Evolutionary conservation across 2,329 filamentous ascomycete genomes (phyloP).

Genomic region (Colletotrichum agaves): DNA sequence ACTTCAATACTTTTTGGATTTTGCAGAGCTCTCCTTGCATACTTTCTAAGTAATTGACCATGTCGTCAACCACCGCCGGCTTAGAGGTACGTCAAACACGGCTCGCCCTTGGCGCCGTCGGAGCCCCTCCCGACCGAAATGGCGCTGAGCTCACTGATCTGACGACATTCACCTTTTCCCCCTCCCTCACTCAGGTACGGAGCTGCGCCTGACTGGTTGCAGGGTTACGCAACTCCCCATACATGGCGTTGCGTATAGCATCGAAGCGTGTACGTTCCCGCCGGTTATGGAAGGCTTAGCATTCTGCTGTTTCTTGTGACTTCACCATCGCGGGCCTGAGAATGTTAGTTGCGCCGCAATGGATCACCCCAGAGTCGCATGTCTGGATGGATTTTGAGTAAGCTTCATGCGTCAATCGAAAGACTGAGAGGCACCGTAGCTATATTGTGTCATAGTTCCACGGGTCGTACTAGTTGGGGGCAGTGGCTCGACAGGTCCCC

Average conservation of each 20-base stretch:
- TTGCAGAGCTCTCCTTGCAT: neutral
- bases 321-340: neutral
- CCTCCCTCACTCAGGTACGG: neutral
- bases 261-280: constrained; percentile 1
- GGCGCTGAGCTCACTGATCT: constrained; percentile 32
- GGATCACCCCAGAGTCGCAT: constrained; percentile 1
- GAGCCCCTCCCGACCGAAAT: constrained; percentile 27
- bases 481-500: neutral
- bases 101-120: constrained; percentile 21
- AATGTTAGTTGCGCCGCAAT: constrained; percentile 20
- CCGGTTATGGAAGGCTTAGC: neutral
- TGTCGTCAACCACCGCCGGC: neutral
- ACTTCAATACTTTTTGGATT: neutral
- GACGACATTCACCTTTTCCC: constrained; percentile 38
- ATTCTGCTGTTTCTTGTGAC: constrained; percentile 1
- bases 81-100: neutral
- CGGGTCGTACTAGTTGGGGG: neutral
- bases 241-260: constrained; percentile 27
- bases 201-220: constrained; percentile 10
- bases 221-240: constrained; percentile 35
- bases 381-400: neutral
- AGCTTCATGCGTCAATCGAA: no score
- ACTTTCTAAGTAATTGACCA: neutral
- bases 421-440: neutral
- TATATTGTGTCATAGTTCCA: neutral